Percentiles rank a stretch among this genome's conserved stretches.
These are phyloP conservation scores for Penicillium angulare DNA, from an alignment of 495 filamentous ascomycete genomes.

Conservation along the genomic window DNA sequence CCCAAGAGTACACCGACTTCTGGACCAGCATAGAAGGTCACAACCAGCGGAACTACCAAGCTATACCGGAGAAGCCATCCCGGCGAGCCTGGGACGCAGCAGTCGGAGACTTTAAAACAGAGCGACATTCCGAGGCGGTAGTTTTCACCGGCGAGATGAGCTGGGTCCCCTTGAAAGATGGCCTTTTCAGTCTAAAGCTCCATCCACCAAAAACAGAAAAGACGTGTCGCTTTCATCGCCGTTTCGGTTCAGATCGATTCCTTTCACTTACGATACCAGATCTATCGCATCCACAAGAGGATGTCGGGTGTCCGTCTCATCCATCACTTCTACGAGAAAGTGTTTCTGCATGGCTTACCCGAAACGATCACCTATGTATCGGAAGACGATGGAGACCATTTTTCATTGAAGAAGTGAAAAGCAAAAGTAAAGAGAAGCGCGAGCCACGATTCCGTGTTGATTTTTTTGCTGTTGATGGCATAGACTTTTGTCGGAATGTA, in stretches of 20 bases:
- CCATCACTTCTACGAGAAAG: constrained; percentile 32
- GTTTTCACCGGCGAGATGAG: constrained; percentile 42
- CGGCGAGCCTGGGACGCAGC: constrained; percentile 44
- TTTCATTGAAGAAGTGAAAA: constrained; percentile 41
- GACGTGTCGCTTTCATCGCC: constrained; percentile 47
- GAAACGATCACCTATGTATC: constrained; percentile 39
- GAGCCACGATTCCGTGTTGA: constrained; percentile 43
- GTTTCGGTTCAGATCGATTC: constrained; percentile 51
- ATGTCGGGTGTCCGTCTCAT: constrained; percentile 22
- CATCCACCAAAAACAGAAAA: constrained; percentile 43
- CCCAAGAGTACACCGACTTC: constrained; percentile 34
- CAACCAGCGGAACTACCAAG: constrained; percentile 24
- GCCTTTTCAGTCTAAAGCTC: constrained; percentile 41
- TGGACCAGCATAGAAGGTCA: constrained; percentile 38
- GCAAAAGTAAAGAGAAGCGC: constrained; percentile 28
- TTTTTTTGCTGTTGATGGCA: constrained; percentile 53
- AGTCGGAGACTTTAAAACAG: constrained; percentile 29
- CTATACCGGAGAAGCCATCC: constrained; percentile 39
- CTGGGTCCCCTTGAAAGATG: constrained; percentile 31
- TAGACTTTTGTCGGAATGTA: constrained; percentile 33
- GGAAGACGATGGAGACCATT: constrained; percentile 50
- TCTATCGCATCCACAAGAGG: constrained; percentile 31
- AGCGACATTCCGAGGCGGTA: constrained; percentile 40
- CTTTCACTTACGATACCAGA: constrained; percentile 42
- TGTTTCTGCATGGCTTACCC: constrained; percentile 42